Evolutionary conservation across 768 basidiomycete species (phyloP).

Genomic region (Panus rudis): DNA sequence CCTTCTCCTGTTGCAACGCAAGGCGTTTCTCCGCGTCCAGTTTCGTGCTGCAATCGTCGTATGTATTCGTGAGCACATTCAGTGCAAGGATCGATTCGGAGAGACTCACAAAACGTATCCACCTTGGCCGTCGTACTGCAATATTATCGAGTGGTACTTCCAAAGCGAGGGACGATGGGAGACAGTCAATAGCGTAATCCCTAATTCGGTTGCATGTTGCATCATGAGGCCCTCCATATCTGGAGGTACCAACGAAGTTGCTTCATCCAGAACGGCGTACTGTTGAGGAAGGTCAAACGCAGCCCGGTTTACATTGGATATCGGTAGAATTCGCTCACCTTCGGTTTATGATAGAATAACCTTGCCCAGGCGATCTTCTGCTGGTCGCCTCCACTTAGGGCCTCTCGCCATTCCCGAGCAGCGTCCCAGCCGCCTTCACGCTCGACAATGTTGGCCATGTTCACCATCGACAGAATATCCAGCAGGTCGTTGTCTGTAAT

Average conservation of each 20-base stretch:
- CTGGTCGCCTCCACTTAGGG: conserved; percentile 91
- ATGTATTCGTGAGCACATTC: neutral
- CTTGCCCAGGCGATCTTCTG: conserved; percentile 97
- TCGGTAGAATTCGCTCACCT: conserved; percentile 50
- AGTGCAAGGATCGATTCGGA: too few species aligned
- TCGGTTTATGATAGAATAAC: conserved; percentile 91
- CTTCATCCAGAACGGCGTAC: conserved; percentile 97
- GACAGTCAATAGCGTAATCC: conserved; percentile 90
- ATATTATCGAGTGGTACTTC: conserved; percentile 84
- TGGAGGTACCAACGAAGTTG: conserved; percentile 88
- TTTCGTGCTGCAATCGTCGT: conserved; percentile 51
- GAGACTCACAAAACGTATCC: conserved; percentile 88
- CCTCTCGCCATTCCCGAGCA: conserved; percentile 88
- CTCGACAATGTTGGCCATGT: conserved; percentile 82
- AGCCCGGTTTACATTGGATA: neutral
- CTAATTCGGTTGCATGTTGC: conserved; percentile 79
- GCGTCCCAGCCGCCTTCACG: conserved; percentile 96
- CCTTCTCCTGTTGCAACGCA: conserved; percentile 92
- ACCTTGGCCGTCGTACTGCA: conserved; percentile 92
- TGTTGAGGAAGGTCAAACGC: conserved; percentile 27
- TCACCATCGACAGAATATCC: conserved; percentile 64
- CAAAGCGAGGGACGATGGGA: conserved; percentile 93
- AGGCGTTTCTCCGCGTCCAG: conserved; percentile 86
- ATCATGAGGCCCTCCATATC: conserved; percentile 95
- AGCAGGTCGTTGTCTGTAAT: conserved; percentile 71